Evolutionary conservation across 306 rosid species (phyloP), one percentile per base, ranked within the genome.

Genomic region (Cucurbita pepo): DNA sequence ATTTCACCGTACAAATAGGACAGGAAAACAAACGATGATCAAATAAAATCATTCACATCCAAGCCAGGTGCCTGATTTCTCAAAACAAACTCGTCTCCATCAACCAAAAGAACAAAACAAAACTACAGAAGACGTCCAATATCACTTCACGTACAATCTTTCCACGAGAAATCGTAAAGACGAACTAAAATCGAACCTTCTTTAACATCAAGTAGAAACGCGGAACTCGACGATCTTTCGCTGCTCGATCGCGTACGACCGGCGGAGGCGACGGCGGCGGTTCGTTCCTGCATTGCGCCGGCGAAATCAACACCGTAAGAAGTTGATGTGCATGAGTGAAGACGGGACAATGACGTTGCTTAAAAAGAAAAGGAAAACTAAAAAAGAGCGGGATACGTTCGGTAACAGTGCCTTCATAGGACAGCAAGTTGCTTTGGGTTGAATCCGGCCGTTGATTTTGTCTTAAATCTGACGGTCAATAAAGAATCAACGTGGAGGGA

Each of bases 151-250:
- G 25, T 13, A 14, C 45, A 30, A 8, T 10, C 0, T 53, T 15
- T 71, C 57, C 16, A 37, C 21, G 3, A 71, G 53, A 72, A 21
- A 40, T 19, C 37, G 37, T 40, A 13, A 30, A 18, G n/a, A 12
- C n/a, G 55, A 70, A 37, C n/a, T 40, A 2, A 58, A 56, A 12
- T 10, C n/a, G 37, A 25, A 87, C 91, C 88, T 82, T 84, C 88
- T 78, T 84, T 86, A 5, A 76, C 75, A 59, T 86, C 87, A 56
- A 76, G 76, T 1, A 79, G 88, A 16, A 88, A 83, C 19, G 90
- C 94, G 9, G 89, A 86, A 85, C 87, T 86, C 3, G 89, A 88
- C 44, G 94, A 86, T 77, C 81, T 77, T 70, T 88, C 94, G 18
- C 94, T 88, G 80, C 94, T 88, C 0, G 94, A 86, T 51, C 90